Base-by-base conservation (phyloP, 2,329 filamentous ascomycete genomes). In the Clonostachys solani region DNA sequence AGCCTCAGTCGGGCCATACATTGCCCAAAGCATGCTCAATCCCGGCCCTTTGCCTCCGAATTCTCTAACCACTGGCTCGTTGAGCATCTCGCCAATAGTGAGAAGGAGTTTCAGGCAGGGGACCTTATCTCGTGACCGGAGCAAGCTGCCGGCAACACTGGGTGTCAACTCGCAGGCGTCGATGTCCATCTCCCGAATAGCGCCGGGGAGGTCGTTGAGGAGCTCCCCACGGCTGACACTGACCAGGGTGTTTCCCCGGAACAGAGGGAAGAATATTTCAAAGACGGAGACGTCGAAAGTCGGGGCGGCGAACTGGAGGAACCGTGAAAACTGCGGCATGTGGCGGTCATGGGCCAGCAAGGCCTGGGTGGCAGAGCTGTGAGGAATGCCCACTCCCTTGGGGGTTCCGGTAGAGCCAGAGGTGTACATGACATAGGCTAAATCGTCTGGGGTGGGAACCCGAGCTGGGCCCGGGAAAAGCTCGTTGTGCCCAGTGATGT, bases 281-380 rank as follows among this genome's bases (percentile, higher is more conserved):
- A 96, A 96, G 6, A 96, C 86, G 0, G 89, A 95, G 8, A 96
- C 92, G 64, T 96, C 92, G 61, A 96, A 96, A 0, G 91, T 96
- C 1, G 92, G 89, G 4, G 90, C 86, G 5, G 92, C 92, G 63
- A 96, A 96, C 62, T 96, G 92, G 1, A 96, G 77, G 62, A 96
- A 96, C 42, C 90, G 80, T 15, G 73, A 73, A 60, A 96, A 96
- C 0, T 46, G 37, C 3, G 92, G 92, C 38, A 96, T 84, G 56
- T 92, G 83, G 42, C 71, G 75, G 57, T 95, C 77, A 60, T 96
- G 92, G 3, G 89, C 89, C 40, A 95, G 74, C 8, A 96, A 67
- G 48, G 87, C 89, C 62, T 96, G 92, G 0, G 88, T 87, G 8
- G 79, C 90, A 15, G 92, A 88, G 29, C 74, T 69, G 66, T 96